Evolutionary conservation across 83 land plant species (phyloP), one percentile per base, ranked within the genome.

Genomic region (Thuja plicata): DNA sequence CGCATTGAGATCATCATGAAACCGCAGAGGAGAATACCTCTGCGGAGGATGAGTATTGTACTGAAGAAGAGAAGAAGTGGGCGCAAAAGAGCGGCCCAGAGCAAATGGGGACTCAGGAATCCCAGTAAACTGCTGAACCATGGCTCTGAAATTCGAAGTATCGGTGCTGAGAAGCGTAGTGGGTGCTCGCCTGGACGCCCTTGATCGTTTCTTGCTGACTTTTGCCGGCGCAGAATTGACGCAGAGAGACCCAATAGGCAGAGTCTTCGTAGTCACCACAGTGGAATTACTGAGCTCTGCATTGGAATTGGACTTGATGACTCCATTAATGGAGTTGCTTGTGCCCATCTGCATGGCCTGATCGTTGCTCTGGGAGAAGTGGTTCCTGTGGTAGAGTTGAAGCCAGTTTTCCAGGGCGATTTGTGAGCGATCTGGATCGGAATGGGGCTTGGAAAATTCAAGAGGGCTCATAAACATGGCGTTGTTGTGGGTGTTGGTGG

Each of bases 101-200:
- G 50, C 8, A 46, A 85, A 90, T 27, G 93, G 90, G 24, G 87
- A 86, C 32, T 88, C 54, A 0, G 96, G 95, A 1, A 90, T 90
- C 55, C 96, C 96, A n/a, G 96, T 95, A 91, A 94, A 94, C 34
- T 91, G 96, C 85, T 95, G 96, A 13, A 95, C 96, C 96, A 95
- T 94, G 88, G 96, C 94, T 5, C 96, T 91, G 88, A 95, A 95
- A 70, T 95, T 95, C 43, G 89, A 83, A 37, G 95, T 90, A 87
- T 95, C 95, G 13, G 96, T 94, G 88, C 91, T 94, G 87, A 95
- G 90, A 17, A 95, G 52, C 32, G 96, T 95, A 24, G 95, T 93
- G 3, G 96, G 96, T 12, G 95, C 92, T 21, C 91, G 21, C 73
- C 95, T 70, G 7, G 96, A 95, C 0, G 95, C 96, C 66, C 96